These are phyloP conservation scores for Telopea speciosissima DNA, from an alignment of 177 flowering plant genomes.

Conservation along the genomic window DNA sequence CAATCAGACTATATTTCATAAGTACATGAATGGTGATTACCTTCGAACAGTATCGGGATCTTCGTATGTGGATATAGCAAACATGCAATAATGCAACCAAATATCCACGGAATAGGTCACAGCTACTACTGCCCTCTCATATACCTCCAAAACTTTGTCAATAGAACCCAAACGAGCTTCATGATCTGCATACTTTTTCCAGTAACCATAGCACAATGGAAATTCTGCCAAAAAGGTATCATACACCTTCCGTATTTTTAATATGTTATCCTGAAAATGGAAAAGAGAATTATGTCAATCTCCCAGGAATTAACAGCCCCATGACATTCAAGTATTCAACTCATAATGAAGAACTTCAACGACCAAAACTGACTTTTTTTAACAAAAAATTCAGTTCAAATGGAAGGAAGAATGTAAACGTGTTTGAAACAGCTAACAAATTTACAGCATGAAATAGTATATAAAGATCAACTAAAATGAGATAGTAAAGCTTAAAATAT, in stretches of 20 bases:
- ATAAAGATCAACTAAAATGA: neutral
- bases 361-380: neutral
- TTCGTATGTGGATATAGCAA: conserved; percentile 76
- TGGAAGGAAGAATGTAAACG: neutral
- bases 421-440: neutral
- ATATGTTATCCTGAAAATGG: conserved; percentile 55
- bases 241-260: conserved; percentile 78
- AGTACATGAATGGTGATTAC: conserved; percentile 38
- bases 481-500: neutral
- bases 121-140: conserved; percentile 88
- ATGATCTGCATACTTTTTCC: conserved; percentile 99
- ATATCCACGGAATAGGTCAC: conserved; percentile 99
- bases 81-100: conserved; percentile 94
- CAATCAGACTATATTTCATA: conserved; percentile 9
- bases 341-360: neutral
- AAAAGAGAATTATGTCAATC: conserved; percentile 19
- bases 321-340: neutral
- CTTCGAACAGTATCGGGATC: conserved; percentile 88
- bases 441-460: neutral
- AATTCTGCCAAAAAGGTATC: conserved; percentile 94
- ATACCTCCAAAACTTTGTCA: conserved; percentile 93
- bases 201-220: conserved; percentile 98
- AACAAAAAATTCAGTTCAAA: neutral
- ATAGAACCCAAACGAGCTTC: conserved; percentile 70
- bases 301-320: neutral